Evolutionary conservation across 2,329 filamentous ascomycete species (phyloP).

Genomic region (Ceratocystiopsis brevicomis): DNA sequence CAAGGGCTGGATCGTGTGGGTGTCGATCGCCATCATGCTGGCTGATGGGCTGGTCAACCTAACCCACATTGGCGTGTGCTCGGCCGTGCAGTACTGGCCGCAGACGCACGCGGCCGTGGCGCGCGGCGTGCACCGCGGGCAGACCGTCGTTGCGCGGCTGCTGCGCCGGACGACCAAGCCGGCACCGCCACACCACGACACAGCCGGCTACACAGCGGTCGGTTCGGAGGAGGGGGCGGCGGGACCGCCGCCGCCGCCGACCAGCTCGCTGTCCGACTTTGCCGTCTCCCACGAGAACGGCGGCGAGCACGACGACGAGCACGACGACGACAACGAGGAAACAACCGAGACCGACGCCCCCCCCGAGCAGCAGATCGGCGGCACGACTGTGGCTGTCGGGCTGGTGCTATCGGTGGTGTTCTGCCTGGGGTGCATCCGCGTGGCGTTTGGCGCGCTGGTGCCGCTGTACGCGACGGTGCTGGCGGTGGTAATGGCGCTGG

Average conservation of each 20-base stretch:
- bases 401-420: constrained; percentile 58
- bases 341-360: constrained; percentile 57
- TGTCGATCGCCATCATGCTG: constrained; percentile 90
- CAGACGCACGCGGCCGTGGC: background rate
- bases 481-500: constrained; percentile 67
- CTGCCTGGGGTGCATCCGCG: constrained; percentile 63
- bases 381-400: constrained; percentile 51
- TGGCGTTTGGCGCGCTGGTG: constrained; percentile 64
- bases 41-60: constrained; percentile 82
- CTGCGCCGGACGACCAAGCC: background rate
- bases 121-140: background rate
- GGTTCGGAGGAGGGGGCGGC: background rate
- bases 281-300: background rate
- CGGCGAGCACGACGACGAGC: constrained; percentile 1
- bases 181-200: background rate
- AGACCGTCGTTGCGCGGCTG: background rate
- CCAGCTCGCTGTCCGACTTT: constrained; percentile 7
- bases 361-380: constrained; percentile 60
- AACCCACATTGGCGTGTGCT: constrained; percentile 50
- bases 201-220: constrained; percentile 10
- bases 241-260: constrained; percentile 1
- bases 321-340: constrained; percentile 7
- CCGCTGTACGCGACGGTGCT: constrained; percentile 57
- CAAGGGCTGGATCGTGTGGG: constrained; percentile 98
- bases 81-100: constrained; percentile 7